phyloP scores from a whole-genome alignment of 495 filamentous ascomycete species.

The Penicillium antarcticum region DNA sequence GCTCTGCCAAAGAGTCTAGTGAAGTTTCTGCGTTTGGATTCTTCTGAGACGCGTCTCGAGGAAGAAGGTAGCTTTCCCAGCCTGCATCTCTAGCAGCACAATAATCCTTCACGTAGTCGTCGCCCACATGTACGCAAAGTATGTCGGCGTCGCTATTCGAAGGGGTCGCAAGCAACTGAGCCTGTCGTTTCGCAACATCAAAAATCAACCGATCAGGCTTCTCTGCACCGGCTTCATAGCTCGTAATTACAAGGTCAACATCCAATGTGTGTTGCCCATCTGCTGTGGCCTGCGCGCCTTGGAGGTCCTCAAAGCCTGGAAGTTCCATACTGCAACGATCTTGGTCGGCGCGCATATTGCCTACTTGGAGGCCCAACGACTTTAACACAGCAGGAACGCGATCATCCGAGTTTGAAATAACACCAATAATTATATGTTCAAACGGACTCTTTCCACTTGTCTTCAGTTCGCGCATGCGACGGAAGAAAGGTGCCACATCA shows the following conservation, averaged over 20 bases:
- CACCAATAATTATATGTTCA: constrained; percentile 52
- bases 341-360: constrained; percentile 33
- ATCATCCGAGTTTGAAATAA: constrained; percentile 78
- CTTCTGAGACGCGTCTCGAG: constrained; percentile 24
- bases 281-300: neutral
- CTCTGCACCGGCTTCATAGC: constrained; percentile 67
- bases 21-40: constrained; percentile 14
- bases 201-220: constrained; percentile 68
- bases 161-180: constrained; percentile 17
- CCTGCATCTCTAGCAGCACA: constrained; percentile 56
- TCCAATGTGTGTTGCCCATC: constrained; percentile 27
- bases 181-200: constrained; percentile 51
- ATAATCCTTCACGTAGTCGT: constrained; percentile 63
- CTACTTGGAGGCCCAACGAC: constrained; percentile 58
- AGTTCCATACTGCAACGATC: constrained; percentile 28
- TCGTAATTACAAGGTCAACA: constrained; percentile 65
- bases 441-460: constrained; percentile 3
- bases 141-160: constrained; percentile 22
- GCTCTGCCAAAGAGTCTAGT: constrained; percentile 18
- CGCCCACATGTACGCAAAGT: constrained; percentile 63
- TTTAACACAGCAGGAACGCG: constrained; percentile 59
- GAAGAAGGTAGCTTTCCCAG: constrained; percentile 58
- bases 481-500: constrained; percentile 53
- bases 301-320: constrained; percentile 40
- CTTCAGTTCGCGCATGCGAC: constrained; percentile 28